These are phyloP conservation scores for Lumnitzera racemosa DNA, from an alignment of 345 rosid genomes.

Conservation along the genomic window DNA sequence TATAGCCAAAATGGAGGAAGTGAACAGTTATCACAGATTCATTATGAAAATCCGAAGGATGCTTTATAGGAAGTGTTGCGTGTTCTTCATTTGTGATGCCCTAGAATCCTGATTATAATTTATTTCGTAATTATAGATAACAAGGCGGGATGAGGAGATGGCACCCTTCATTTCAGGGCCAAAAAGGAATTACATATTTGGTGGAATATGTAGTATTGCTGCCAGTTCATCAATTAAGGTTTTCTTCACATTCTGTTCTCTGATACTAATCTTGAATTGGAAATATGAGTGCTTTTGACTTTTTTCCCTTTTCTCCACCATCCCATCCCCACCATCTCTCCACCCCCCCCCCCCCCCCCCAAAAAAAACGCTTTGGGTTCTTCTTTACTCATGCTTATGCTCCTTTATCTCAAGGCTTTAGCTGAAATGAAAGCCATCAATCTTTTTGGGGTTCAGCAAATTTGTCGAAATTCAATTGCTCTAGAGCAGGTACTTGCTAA, in stretches of 20 bases:
- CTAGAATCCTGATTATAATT: slow-evolving; percentile 11
- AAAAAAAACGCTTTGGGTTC: too few species aligned
- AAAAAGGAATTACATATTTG: slow-evolving; percentile 83
- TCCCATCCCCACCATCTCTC: too few species aligned
- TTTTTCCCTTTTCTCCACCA: neutral
- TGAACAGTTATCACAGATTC: too few species aligned
- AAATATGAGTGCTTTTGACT: neutral
- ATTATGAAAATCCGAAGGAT: too few species aligned
- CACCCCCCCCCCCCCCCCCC: neutral
- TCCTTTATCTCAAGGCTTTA: slow-evolving; percentile 44
- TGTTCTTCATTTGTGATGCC: neutral
- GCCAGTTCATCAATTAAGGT: slow-evolving; percentile 86
- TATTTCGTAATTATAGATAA: slow-evolving; percentile 44
- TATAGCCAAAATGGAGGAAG: too few species aligned
- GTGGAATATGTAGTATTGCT: slow-evolving; percentile 90
- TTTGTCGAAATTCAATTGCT: slow-evolving; percentile 93
- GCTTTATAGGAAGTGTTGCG: neutral
- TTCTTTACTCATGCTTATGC: too few species aligned
- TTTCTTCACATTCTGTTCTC: slow-evolving; percentile 10
- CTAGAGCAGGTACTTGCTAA: slow-evolving; percentile 72
- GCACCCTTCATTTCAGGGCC: slow-evolving; percentile 69
- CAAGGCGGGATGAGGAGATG: slow-evolving; percentile 92
- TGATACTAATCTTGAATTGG: neutral
- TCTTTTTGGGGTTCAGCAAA: slow-evolving; percentile 99
- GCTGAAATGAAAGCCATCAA: slow-evolving; percentile 75